Evolutionary conservation across 805 yeast species (phyloP).

Genomic region (Lachancea waltii): DNA sequence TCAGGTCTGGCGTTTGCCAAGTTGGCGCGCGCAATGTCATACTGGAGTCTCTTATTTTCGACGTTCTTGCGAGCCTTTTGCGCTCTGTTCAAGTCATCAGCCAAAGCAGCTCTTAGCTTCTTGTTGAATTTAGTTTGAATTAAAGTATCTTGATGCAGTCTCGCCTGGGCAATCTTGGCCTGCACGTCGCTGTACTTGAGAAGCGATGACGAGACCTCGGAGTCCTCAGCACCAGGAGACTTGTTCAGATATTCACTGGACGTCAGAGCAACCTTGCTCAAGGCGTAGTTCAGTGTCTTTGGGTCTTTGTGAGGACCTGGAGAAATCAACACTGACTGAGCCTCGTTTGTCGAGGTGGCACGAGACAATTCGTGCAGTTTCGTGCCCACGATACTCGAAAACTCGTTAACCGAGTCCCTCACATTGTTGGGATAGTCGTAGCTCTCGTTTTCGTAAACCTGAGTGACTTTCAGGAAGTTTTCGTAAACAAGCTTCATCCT

Average conservation of each 20-base stretch:
- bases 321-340: constrained; percentile 61
- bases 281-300: constrained; percentile 76
- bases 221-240: constrained; percentile 34
- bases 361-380: constrained; percentile 61
- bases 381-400: constrained; percentile 57
- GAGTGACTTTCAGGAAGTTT: constrained; percentile 46
- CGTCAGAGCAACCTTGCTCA: constrained; percentile 64
- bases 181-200: constrained; percentile 63
- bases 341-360: constrained; percentile 75
- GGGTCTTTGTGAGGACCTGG: constrained; percentile 47
- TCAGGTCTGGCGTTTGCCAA: constrained; percentile 48
- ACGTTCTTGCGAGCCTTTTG: constrained; percentile 65
- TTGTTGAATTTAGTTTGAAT: constrained; percentile 64
- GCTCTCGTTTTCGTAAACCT: constrained; percentile 61
- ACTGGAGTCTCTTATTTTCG: constrained; percentile 67
- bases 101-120: constrained; percentile 55
- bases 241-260: constrained; percentile 30
- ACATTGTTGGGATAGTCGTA: constrained; percentile 77
- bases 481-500: constrained; percentile 62
- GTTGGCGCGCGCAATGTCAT: constrained; percentile 68
- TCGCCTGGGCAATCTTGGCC: constrained; percentile 71
- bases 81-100: constrained; percentile 55
- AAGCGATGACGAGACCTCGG: constrained; percentile 55
- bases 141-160: constrained; percentile 74
- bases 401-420: constrained; percentile 67